These are phyloP conservation scores for Ricinus communis DNA, from an alignment of 345 rosid genomes.

Conservation along the genomic window DNA sequence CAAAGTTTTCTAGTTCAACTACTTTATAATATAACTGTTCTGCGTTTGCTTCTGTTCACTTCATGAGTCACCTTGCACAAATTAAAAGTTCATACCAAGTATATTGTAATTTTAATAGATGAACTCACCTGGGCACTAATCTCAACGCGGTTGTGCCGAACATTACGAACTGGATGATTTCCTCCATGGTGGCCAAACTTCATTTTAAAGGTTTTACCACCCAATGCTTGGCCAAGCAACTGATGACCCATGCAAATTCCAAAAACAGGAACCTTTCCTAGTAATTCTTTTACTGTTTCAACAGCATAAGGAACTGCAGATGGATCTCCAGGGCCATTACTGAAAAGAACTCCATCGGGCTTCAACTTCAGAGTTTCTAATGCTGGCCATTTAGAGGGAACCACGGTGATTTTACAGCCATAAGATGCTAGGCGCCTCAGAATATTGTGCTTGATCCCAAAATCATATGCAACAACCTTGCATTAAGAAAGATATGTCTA, in stretches of 20 bases:
- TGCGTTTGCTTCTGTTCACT: not conserved
- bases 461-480: constrained; percentile 88
- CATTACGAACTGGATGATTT: constrained; percentile 83
- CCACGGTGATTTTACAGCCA: constrained; percentile 85
- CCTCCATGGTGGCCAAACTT: constrained; percentile 99
- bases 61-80: not conserved
- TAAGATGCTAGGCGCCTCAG: constrained; percentile 76
- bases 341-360: constrained; percentile 94
- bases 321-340: constrained; percentile 98
- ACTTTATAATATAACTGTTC: not conserved
- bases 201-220: constrained; percentile 95
- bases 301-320: constrained; percentile 97
- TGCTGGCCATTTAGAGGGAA: constrained; percentile 91
- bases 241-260: constrained; percentile 99
- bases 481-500: constrained; percentile 15
- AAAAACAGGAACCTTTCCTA: constrained; percentile 87
- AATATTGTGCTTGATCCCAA: constrained; percentile 93
- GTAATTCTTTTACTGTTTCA: constrained; percentile 69
- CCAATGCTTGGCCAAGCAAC: constrained; percentile 91
- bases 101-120: not conserved
- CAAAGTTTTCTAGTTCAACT: constrained; percentile 1
- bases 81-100: not conserved
- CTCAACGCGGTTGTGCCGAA: constrained; percentile 71
- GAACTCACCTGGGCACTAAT: constrained; percentile 83
- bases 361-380: constrained; percentile 73